Evolutionary conservation across 2,329 filamentous ascomycete species (phyloP).

Genomic region (Sphaerulina musiva): DNA sequence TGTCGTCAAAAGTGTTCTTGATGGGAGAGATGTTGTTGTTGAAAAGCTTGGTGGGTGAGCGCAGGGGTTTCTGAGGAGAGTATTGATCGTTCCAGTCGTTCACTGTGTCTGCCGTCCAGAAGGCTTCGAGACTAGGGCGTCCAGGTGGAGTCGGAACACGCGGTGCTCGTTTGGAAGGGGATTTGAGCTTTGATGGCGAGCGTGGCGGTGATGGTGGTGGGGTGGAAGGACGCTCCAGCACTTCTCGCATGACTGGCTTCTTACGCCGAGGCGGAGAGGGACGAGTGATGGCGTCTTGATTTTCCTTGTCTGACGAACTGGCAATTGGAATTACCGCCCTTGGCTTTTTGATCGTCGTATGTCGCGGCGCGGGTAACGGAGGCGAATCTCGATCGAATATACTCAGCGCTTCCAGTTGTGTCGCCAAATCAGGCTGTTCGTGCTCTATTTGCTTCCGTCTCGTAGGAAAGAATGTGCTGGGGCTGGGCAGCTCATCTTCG

Average conservation of each 20-base stretch:
- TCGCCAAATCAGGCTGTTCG: slow-evolving; percentile 7
- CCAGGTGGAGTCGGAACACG: slow-evolving; percentile 52
- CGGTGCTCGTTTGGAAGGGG: slow-evolving; percentile 43
- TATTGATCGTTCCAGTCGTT: slow-evolving; percentile 61
- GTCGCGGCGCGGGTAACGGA: neutral
- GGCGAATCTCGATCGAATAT: slow-evolving; percentile 16
- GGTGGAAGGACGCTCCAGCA: slow-evolving; percentile 22
- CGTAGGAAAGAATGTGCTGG: slow-evolving; percentile 22
- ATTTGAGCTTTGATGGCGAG: slow-evolving; percentile 39
- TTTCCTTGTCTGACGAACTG: slow-evolving; percentile 30
- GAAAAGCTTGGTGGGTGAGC: slow-evolving; percentile 34
- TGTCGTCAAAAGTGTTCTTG: slow-evolving; percentile 17
- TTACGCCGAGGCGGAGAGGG: slow-evolving; percentile 26
- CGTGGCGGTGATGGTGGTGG: slow-evolving; percentile 44
- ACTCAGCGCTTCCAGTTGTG: slow-evolving; percentile 15
- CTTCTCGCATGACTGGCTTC: slow-evolving; percentile 11
- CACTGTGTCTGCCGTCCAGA: slow-evolving; percentile 54
- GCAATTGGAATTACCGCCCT: neutral
- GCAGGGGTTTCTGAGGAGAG: slow-evolving; percentile 46
- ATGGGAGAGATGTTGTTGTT: slow-evolving; percentile 15
- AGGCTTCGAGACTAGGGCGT: slow-evolving; percentile 49
- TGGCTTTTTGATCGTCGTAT: neutral
- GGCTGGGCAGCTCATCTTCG: slow-evolving; percentile 27
- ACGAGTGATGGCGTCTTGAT: slow-evolving; percentile 19
- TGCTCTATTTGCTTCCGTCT: slow-evolving; percentile 5